These are phyloP conservation scores for Iris macrosiphon DNA, from an alignment of 106 monocot genomes.

Conservation along the genomic window DNA sequence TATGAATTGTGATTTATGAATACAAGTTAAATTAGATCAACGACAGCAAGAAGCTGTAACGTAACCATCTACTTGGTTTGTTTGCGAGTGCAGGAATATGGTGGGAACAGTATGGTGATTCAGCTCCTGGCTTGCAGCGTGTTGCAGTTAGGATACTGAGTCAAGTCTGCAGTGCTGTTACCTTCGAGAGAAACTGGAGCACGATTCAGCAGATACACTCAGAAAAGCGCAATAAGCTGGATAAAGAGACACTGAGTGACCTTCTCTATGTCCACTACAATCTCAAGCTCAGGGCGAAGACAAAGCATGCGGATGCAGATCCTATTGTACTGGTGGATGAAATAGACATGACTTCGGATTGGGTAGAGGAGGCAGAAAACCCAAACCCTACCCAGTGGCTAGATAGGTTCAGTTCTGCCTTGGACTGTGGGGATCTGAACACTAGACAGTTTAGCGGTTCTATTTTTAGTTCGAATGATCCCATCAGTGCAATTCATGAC, in stretches of 20 bases:
- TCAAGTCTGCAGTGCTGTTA: constrained; percentile 75
- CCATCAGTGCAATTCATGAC: too few species aligned
- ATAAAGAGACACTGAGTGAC: constrained; percentile 65
- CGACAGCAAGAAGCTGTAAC: too few species aligned
- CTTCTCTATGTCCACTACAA: constrained; percentile 87
- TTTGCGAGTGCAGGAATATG: constrained; percentile 58
- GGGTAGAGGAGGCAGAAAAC: constrained; percentile 77
- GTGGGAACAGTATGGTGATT: constrained; percentile 99
- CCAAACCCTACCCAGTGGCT: constrained; percentile 65
- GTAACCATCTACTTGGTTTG: too few species aligned
- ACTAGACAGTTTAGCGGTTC: constrained; percentile 66
- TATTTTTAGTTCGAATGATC: constrained; percentile 68
- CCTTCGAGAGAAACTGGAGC: constrained; percentile 55
- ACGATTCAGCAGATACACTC: constrained; percentile 54
- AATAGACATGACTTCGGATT: constrained; percentile 87
- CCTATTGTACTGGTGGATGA: constrained; percentile 68
- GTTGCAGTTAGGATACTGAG: constrained; percentile 81
- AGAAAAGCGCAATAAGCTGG: constrained; percentile 79
- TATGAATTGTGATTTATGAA: too few species aligned
- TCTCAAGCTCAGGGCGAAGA: constrained; percentile 60
- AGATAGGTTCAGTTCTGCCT: constrained; percentile 59
- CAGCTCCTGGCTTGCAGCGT: constrained; percentile 65
- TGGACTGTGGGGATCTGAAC: constrained; percentile 71
- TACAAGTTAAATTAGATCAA: too few species aligned
- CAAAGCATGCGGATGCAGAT: constrained; percentile 38